These are phyloP conservation scores for Kwoniella pini DNA, from an alignment of 768 basidiomycete species.

Conservation along the genomic window DNA sequence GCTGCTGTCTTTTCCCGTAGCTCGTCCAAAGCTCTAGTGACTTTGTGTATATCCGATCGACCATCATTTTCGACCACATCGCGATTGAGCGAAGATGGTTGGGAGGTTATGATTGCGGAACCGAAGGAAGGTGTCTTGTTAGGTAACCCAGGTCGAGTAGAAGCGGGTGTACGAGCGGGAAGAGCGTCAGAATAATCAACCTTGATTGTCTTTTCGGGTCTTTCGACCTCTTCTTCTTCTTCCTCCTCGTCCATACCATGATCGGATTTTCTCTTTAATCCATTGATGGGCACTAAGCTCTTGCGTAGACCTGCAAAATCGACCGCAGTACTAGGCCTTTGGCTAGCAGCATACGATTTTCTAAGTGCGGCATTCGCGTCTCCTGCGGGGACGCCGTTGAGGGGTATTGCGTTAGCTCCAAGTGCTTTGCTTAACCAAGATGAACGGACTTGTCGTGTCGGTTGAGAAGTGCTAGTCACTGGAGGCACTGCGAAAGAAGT, in stretches of 20 bases:
- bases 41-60: conserved; percentile 37
- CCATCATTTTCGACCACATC: neutral
- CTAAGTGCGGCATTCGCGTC: neutral
- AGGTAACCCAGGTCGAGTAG: conserved; percentile 8
- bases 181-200: conserved; percentile 4
- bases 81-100: neutral
- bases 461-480: conserved; percentile 7
- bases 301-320: conserved; percentile 37
- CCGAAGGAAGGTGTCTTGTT: conserved; percentile 16
- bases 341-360: conserved; percentile 14
- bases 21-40: conserved; percentile 41
- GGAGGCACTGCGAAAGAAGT: conserved; percentile 8
- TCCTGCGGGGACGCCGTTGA: conserved; percentile 1
- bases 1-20: conserved; percentile 35
- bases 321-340: conserved; percentile 12
- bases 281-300: conserved; percentile 35
- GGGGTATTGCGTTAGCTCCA: conserved; percentile 28
- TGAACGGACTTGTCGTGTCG: conserved; percentile 40
- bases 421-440: conserved; percentile 49
- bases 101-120: neutral
- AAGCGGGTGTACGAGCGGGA: conserved; percentile 16
- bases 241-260: conserved; percentile 25
- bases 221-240: conserved; percentile 19
- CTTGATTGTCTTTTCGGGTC: conserved; percentile 39
- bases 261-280: conserved; percentile 45